Evolutionary conservation across 2,329 filamentous ascomycete genomes (phyloP), one percentile per base, ranked within the genome.

Genomic region (Sporothrix curviconia): DNA sequence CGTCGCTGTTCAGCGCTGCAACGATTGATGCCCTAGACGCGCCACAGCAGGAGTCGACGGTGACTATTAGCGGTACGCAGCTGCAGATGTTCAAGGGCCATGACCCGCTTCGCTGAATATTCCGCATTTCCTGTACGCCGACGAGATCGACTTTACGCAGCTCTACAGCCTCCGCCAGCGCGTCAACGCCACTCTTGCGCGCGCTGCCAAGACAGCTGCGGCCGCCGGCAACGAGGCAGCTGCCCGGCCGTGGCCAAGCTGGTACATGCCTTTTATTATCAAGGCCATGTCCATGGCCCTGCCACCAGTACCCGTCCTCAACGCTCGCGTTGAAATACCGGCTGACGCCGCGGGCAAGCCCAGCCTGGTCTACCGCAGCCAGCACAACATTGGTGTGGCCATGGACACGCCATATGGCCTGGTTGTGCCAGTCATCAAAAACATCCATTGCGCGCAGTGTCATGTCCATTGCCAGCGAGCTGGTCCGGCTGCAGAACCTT

Each of bases 81-180:
- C 79, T 82, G 37, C 87, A 90, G 68, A 99, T 99, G 94, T 97
- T 96, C 84, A 96, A 95, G 76, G n/a, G 82, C 85, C 60, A 99
- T 99, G 94, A 96, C 92, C 14, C 85, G 85, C 59, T n/a, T 96
- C 92, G 2, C 80, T 99, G 62, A 83, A 74, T 52, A 97, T 96
- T 65, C 94, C 94, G 0, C 94, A 97, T 73, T 96, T 99, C 74
- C 83, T 97, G 60, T 99, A 95, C 74, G 87, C 90, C 39, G 91
- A 96, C 72, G 89, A 92, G 68, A 78, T 96, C 51, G 88, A 95
- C 74, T 86, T 96, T 70, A 86, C 87, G 43, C 77, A 80, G 39
- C 80, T 99, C 4, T 84, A 84, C 59, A 73, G 81, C 50, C 79
- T 96, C 54, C 89, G 94, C 47, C 77, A 78, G 61, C 86, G 83